phyloP scores from a whole-genome alignment of 2,329 filamentous ascomycete genomes.

The Trichoderma simmonsii region DNA sequence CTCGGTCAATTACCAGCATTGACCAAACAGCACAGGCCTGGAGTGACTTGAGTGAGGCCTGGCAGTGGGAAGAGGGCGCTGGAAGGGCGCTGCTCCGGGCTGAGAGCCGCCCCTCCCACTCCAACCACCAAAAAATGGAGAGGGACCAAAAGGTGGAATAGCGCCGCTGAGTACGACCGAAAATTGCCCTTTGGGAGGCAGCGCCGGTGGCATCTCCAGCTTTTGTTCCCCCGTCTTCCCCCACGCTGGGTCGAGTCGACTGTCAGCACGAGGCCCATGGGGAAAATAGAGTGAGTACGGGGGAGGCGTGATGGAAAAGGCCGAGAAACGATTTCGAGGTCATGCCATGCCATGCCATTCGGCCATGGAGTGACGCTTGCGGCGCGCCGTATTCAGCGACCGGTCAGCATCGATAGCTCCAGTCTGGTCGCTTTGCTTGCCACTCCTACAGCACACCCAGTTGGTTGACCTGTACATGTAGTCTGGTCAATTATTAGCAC shows the following conservation, averaged over 20 bases:
- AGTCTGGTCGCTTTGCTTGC: neutral
- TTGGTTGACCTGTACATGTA: neutral
- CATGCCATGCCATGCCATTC: neutral
- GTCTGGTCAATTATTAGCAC: neutral
- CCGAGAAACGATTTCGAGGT: neutral
- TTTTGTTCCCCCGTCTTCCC: constrained; percentile 11
- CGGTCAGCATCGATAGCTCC: neutral
- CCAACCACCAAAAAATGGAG: neutral
- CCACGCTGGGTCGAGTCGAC: neutral
- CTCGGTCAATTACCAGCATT: constrained; percentile 24
- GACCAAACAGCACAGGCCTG: neutral
- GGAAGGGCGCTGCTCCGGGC: neutral
- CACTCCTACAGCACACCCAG: neutral
- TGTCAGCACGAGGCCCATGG: constrained; percentile 13
- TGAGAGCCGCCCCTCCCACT: neutral
- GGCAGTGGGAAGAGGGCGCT: neutral
- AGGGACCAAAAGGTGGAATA: constrained; percentile 22
- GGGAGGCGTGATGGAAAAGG: neutral
- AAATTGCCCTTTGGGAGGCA: constrained; percentile 31
- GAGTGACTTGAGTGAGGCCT: neutral
- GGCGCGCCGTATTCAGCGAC: neutral
- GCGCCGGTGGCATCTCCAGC: constrained; percentile 19
- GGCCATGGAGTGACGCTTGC: neutral
- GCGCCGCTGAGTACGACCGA: constrained; percentile 35
- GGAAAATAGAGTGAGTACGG: constrained; percentile 13